Percentiles rank a stretch among this genome's conserved stretches.
phyloP scores from a whole-genome alignment of 2,329 filamentous ascomycete species.

The Emergomyces pasteurianus region DNA sequence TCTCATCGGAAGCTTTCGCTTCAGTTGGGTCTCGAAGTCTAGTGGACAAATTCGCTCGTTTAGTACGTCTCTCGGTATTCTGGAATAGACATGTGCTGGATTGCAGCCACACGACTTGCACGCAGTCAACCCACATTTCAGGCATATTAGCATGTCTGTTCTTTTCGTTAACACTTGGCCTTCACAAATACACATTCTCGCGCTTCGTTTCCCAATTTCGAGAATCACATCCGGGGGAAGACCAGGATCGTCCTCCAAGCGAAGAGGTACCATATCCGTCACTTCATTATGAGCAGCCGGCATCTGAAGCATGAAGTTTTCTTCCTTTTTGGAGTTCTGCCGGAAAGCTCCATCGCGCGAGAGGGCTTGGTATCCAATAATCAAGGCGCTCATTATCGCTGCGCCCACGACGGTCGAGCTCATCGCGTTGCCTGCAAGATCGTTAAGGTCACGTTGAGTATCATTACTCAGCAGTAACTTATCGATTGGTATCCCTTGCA shows the following conservation, averaged over 20 bases:
- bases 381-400: conserved; percentile 48
- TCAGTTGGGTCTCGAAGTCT: conserved; percentile 35
- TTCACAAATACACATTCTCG: conserved; percentile 48
- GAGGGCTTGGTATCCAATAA: conserved; percentile 26
- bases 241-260: conserved; percentile 1
- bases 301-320: not conserved
- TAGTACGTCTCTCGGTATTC: conserved; percentile 18
- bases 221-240: conserved; percentile 13
- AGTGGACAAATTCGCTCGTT: conserved; percentile 27
- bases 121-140: conserved; percentile 42
- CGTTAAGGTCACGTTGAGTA: conserved; percentile 48
- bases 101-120: conserved; percentile 45
- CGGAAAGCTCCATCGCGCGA: conserved; percentile 9
- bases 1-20: conserved; percentile 31
- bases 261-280: conserved; percentile 10
- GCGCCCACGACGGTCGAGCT: conserved; percentile 58
- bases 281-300: conserved; percentile 4
- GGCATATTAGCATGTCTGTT: conserved; percentile 36
- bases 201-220: conserved; percentile 21
- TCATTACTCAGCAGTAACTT: conserved; percentile 54
- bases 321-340: not conserved
- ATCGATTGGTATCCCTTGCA: conserved; percentile 58
- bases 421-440: conserved; percentile 73
- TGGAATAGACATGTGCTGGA: conserved; percentile 37
- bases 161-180: conserved; percentile 29